Conservation (phyloP, 2,329 filamentous ascomycete genomes). For the Beauveria rudraprayagi region DNA sequence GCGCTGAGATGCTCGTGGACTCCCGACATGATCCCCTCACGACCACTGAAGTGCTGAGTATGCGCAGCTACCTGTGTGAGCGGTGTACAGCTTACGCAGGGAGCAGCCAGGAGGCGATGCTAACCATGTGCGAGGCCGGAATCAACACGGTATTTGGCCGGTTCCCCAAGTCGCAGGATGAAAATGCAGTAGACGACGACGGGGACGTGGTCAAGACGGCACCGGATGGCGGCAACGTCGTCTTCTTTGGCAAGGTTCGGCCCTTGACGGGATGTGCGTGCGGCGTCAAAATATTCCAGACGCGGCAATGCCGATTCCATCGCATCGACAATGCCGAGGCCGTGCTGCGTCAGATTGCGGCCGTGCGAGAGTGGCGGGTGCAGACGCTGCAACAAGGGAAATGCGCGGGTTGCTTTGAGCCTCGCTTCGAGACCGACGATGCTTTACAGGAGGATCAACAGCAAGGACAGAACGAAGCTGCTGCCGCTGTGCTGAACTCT, state of each 20-base stretch:
- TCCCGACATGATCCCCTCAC: constrained; percentile 12
- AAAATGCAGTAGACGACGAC: not conserved
- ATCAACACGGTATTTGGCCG: constrained; percentile 18
- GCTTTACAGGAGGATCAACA: not conserved
- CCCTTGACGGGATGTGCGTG: constrained; percentile 31
- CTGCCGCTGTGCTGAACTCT: constrained; percentile 9
- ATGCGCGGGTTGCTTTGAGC: constrained; percentile 25
- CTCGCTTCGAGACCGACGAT: no score
- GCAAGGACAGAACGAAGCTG: not conserved
- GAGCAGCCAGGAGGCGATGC: not conserved
- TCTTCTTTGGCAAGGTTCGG: constrained; percentile 5
- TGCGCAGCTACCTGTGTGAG: constrained; percentile 30
- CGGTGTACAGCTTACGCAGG: constrained; percentile 19
- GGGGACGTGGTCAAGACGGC: not conserved
- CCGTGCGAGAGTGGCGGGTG: constrained; percentile 22
- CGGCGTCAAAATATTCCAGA: constrained; percentile 25
- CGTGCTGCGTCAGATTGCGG: constrained; percentile 16
- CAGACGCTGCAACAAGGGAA: constrained; percentile 15
- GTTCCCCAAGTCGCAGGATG: not conserved
- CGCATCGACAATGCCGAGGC: constrained; percentile 22
- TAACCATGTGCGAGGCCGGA: constrained; percentile 11
- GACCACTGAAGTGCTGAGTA: constrained; percentile 19
- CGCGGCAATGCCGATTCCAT: constrained; percentile 28
- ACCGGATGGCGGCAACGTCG: not conserved
- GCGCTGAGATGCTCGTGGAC: constrained; percentile 15